Evolutionary conservation across 2,329 filamentous ascomycete species (phyloP).

Genomic region (Scedosporium dehoogii): DNA sequence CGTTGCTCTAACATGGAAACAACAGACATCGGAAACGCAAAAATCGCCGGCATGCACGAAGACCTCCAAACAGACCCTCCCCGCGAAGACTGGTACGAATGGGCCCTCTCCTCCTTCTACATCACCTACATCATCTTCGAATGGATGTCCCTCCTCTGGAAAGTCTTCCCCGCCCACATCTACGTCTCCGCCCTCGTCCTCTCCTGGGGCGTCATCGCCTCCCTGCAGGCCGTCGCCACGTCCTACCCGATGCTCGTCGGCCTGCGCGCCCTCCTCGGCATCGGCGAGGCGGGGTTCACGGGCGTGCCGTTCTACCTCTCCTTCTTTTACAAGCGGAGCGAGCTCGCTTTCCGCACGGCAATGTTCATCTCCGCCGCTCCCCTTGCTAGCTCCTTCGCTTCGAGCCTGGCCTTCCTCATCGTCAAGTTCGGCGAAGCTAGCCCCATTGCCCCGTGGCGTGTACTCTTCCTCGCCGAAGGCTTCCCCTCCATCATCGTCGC

Average conservation of each 20-base stretch:
- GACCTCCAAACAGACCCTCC: slow-evolving; percentile 44
- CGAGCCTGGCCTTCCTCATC: slow-evolving; percentile 70
- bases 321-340: slow-evolving; percentile 55
- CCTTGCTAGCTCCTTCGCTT: slow-evolving; percentile 73
- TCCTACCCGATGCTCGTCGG: slow-evolving; percentile 52
- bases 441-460: slow-evolving; percentile 74
- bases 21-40: slow-evolving; percentile 52
- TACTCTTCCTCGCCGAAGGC: slow-evolving; percentile 75
- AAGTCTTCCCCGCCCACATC: slow-evolving; percentile 48
- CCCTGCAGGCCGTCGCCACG: slow-evolving; percentile 56
- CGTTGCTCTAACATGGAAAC: neutral
- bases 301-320: slow-evolving; percentile 55
- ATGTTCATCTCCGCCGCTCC: slow-evolving; percentile 80
- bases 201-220: slow-evolving; percentile 71
- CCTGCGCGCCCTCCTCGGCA: slow-evolving; percentile 46
- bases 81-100: slow-evolving; percentile 43
- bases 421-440: slow-evolving; percentile 53
- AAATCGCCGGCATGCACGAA: slow-evolving; percentile 52
- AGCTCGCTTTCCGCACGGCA: slow-evolving; percentile 76
- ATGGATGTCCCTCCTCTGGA: slow-evolving; percentile 56
- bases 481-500: slow-evolving; percentile 73
- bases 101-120: slow-evolving; percentile 53
- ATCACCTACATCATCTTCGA: slow-evolving; percentile 53
- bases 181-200: slow-evolving; percentile 55
- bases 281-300: slow-evolving; percentile 56